Evolutionary conservation across 129 eudicot genomes (phyloP).

Genomic region (Lactuca sativa): DNA sequence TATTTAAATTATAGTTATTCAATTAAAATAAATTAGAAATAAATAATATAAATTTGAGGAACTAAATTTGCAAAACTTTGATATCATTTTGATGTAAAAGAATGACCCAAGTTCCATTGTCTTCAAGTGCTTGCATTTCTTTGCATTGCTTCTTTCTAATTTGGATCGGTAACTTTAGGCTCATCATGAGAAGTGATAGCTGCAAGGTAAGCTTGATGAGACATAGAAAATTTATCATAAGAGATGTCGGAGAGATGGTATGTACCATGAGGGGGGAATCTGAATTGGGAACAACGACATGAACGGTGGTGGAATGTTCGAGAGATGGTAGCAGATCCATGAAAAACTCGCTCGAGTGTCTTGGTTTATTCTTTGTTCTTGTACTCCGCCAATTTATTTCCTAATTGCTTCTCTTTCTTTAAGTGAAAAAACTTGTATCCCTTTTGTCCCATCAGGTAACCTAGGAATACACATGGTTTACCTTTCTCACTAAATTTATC

Average conservation of each 20-base stretch:
- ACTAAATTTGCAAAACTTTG: too few species aligned
- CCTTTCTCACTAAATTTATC: background rate
- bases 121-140: too few species aligned
- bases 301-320: background rate
- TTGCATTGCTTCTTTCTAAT: background rate
- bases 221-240: background rate
- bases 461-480: background rate
- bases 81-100: too few species aligned
- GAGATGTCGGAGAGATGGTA: background rate
- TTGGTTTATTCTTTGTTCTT: background rate
- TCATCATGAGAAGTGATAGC: background rate
- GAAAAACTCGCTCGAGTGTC: background rate
- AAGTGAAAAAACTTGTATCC: background rate
- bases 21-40: too few species aligned
- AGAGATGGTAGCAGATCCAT: background rate
- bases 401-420: too few species aligned
- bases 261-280: too few species aligned
- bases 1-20: too few species aligned
- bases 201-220: background rate
- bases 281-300: background rate
- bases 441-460: background rate
- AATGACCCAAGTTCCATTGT: too few species aligned
- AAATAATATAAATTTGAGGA: too few species aligned
- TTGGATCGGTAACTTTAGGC: background rate
- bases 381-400: background rate